Evolutionary conservation across 108 stramenopile species (phyloP).

Genomic region (Skeletonema tropicum): DNA sequence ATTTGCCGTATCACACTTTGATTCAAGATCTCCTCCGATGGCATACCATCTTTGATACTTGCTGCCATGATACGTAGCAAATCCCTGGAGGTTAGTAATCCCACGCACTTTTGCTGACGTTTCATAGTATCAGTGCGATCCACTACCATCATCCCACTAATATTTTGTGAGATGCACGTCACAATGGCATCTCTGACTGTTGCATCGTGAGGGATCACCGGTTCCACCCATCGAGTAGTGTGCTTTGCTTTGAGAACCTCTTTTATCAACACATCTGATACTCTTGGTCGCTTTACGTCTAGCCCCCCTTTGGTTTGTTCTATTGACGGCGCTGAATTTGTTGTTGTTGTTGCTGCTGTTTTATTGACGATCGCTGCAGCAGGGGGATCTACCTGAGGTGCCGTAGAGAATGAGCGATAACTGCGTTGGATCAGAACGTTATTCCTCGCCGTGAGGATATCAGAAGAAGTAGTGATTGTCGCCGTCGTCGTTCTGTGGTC

Average conservation of each 20-base stretch:
- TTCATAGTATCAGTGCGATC: conserved; percentile 37
- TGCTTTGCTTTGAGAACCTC: conserved; percentile 85
- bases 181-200: conserved; percentile 72
- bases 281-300: neutral
- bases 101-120: conserved; percentile 58
- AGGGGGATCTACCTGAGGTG: neutral
- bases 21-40: conserved; percentile 54
- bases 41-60: conserved; percentile 59
- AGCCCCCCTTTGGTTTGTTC: neutral
- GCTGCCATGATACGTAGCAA: conserved; percentile 73
- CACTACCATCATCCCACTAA: conserved; percentile 87
- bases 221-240: conserved; percentile 80
- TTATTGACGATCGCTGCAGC: neutral
- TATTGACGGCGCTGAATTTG: neutral
- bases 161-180: conserved; percentile 72
- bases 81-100: conserved; percentile 81
- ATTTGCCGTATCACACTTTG: conserved; percentile 56
- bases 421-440: neutral
- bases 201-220: conserved; percentile 61
- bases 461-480: neutral
- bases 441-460: neutral
- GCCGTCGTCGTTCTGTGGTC: neutral
- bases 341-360: neutral
- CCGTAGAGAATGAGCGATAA: neutral
- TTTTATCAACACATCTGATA: conserved; percentile 48